These are phyloP conservation scores for Pulveroboletus frians DNA, from an alignment of 768 basidiomycete genomes.

Conservation along the genomic window DNA sequence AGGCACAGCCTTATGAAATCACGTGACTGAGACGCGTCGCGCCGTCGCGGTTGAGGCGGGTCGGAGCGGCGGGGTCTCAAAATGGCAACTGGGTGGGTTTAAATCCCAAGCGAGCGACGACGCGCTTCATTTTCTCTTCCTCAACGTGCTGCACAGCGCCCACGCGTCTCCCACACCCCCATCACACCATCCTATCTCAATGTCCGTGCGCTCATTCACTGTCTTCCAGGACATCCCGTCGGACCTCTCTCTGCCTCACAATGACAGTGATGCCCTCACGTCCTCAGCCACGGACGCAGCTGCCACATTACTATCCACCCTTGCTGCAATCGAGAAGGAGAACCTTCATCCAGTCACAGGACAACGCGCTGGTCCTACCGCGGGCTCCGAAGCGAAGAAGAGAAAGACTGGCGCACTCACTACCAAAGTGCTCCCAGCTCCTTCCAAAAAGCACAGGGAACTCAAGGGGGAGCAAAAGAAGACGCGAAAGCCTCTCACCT, in stretches of 20 bases:
- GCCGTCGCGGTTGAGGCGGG: slow-evolving; percentile 17
- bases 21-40: slow-evolving; percentile 30
- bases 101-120: slow-evolving; percentile 29
- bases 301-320: slow-evolving; percentile 34
- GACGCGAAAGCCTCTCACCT: slow-evolving; percentile 45
- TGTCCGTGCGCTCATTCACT: slow-evolving; percentile 57
- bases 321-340: slow-evolving; percentile 61
- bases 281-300: slow-evolving; percentile 20
- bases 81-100: slow-evolving; percentile 24
- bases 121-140: slow-evolving; percentile 21
- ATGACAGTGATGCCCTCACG: slow-evolving; percentile 18
- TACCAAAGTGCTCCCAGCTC: slow-evolving; percentile 41
- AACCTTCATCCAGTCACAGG: slow-evolving; percentile 75
- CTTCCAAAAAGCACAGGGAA: slow-evolving; percentile 42
- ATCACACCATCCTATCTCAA: slow-evolving; percentile 21
- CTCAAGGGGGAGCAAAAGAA: slow-evolving; percentile 49
- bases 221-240: slow-evolving; percentile 56
- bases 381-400: slow-evolving; percentile 46
- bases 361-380: slow-evolving; percentile 43
- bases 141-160: slow-evolving; percentile 32
- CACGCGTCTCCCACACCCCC: slow-evolving; percentile 11
- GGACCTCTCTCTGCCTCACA: slow-evolving; percentile 32
- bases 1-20: background rate
- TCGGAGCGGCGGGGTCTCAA: slow-evolving; percentile 33
- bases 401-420: slow-evolving; percentile 58